phyloP scores from a whole-genome alignment of 2,329 filamentous ascomycete species.

The Verticillium albo-atrum region DNA sequence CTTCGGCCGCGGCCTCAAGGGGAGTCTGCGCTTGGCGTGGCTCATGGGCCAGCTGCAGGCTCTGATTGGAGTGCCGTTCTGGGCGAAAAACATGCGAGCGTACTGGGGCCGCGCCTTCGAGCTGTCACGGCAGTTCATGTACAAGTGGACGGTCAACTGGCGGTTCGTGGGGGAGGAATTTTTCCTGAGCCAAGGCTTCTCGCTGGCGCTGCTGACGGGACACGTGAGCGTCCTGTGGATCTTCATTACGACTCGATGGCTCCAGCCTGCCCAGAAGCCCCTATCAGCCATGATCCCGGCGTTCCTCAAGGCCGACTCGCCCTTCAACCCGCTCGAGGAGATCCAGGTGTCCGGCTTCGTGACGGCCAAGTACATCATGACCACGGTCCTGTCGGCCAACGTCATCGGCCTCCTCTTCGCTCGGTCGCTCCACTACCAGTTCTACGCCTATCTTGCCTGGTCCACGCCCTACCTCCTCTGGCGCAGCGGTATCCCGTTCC shows the following conservation, averaged over 20 bases:
- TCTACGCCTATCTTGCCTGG: slow-evolving; percentile 91
- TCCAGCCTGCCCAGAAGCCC: slow-evolving; percentile 59
- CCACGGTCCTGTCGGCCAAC: slow-evolving; percentile 71
- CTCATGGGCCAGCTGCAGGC: slow-evolving; percentile 78
- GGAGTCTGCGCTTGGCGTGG: slow-evolving; percentile 62
- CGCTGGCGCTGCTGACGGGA: slow-evolving; percentile 58
- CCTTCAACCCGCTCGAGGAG: slow-evolving; percentile 49
- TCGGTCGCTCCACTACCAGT: slow-evolving; percentile 88
- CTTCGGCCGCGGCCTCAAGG: slow-evolving; percentile 63
- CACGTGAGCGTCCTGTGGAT: slow-evolving; percentile 62
- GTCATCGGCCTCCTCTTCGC: slow-evolving; percentile 80
- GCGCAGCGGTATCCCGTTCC: slow-evolving; percentile 65
- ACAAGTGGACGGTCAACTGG: slow-evolving; percentile 99
- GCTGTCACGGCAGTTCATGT: slow-evolving; percentile 84
- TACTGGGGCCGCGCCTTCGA: slow-evolving; percentile 87
- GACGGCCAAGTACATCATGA: slow-evolving; percentile 70
- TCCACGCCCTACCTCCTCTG: slow-evolving; percentile 82
- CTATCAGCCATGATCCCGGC: slow-evolving; percentile 47
- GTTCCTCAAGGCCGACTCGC: slow-evolving; percentile 36
- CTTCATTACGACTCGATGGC: slow-evolving; percentile 68
- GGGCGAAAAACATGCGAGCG: slow-evolving; percentile 57
- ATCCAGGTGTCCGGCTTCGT: slow-evolving; percentile 51
- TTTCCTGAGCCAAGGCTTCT: slow-evolving; percentile 69
- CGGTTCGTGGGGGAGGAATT: slow-evolving; percentile 80
- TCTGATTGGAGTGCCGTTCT: slow-evolving; percentile 62